These are phyloP conservation scores for Thielaviopsis populi DNA, from an alignment of 2,329 filamentous ascomycete species.

Conservation along the genomic window DNA sequence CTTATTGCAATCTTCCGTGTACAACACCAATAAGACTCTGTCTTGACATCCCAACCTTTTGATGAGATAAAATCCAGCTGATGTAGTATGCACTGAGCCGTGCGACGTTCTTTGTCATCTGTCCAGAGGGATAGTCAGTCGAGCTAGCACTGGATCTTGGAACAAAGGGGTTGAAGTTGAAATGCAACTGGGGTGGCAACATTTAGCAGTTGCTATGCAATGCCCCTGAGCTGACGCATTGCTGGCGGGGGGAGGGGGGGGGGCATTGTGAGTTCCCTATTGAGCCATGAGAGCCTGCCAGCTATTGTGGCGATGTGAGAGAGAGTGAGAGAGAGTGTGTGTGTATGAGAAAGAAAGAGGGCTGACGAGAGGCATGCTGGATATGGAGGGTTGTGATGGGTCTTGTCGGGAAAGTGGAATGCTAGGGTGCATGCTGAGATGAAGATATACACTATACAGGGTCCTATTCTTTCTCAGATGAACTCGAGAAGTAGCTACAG, in stretches of 20 bases:
- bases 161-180: slow-evolving; percentile 1
- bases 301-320: background rate
- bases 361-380: background rate
- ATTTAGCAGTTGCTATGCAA: background rate
- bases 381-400: background rate
- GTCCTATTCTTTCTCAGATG: background rate
- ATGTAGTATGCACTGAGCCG: background rate
- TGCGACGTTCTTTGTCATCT: background rate
- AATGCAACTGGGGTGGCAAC: background rate
- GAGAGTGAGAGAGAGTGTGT: too few species aligned
- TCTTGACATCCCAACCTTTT: background rate
- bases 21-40: slow-evolving; percentile 11
- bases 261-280: background rate
- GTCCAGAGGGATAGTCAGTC: too few species aligned
- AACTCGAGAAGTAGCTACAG: background rate
- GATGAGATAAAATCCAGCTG: background rate
- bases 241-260: background rate
- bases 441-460: background rate
- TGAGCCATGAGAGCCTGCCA: background rate
- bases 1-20: slow-evolving; percentile 8
- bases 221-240: background rate
- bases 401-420: background rate
- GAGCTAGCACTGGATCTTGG: background rate
- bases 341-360: background rate
- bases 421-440: background rate